A percentile compares a stretch with the other conserved stretches of the same genome.
These are phyloP conservation scores for Lipomyces kockii DNA, from an alignment of 805 yeast genomes.

Conservation along the genomic window DNA sequence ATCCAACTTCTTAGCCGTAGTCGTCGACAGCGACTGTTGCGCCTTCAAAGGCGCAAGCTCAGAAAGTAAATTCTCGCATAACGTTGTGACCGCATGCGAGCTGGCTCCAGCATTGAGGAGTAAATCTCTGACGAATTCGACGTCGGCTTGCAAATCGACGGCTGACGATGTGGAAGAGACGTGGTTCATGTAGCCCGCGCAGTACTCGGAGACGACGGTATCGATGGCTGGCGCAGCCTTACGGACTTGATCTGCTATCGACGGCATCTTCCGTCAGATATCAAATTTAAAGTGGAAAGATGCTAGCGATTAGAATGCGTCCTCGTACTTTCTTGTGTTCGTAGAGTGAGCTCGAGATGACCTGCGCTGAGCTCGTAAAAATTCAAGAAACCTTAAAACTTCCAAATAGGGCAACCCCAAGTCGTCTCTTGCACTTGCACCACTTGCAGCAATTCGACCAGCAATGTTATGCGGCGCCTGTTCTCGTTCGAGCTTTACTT, in stretches of 20 bases:
- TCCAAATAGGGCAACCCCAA: neutral
- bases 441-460: neutral
- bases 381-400: neutral
- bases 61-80: slow-evolving; percentile 55
- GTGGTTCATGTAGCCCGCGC: slow-evolving; percentile 85
- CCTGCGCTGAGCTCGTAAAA: neutral
- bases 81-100: slow-evolving; percentile 54
- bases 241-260: slow-evolving; percentile 60
- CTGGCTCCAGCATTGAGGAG: slow-evolving; percentile 85
- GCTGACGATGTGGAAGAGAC: slow-evolving; percentile 82
- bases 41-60: slow-evolving; percentile 61
- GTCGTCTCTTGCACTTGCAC: neutral
- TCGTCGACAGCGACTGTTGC: slow-evolving; percentile 56
- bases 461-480: neutral
- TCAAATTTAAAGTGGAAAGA: neutral
- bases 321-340: neutral
- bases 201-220: slow-evolving; percentile 85
- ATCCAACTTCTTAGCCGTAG: slow-evolving; percentile 84
- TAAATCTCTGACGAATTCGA: slow-evolving; percentile 66
- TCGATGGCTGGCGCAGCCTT: slow-evolving; percentile 87
- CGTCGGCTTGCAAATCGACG: slow-evolving; percentile 61
- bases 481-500: no score
- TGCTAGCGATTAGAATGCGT: neutral
- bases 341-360: no score
- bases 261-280: slow-evolving; percentile 15